Evolutionary conservation across 495 filamentous ascomycete genomes (phyloP).

Genomic region (Cladorrhinum samala): DNA sequence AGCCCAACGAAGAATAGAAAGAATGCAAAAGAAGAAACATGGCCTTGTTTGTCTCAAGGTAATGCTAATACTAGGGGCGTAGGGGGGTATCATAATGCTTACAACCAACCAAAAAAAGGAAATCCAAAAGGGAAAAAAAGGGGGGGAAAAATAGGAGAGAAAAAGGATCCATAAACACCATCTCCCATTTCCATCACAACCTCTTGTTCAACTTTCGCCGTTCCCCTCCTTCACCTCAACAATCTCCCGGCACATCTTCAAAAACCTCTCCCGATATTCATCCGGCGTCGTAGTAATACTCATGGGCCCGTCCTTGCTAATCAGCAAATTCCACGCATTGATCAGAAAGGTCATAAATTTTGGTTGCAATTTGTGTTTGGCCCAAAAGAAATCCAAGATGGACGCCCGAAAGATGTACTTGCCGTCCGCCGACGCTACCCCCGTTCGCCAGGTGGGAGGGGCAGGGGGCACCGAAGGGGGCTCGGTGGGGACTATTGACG

Average conservation of each 20-base stretch:
- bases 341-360: conserved; percentile 57
- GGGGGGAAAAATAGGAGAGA: background rate
- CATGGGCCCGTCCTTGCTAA: conserved; percentile 54
- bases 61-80: no score
- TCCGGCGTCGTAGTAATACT: conserved; percentile 60
- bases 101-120: no score
- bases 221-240: conserved; percentile 46
- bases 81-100: no score
- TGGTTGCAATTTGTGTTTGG: conserved; percentile 58
- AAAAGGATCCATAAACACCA: background rate
- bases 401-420: conserved; percentile 58
- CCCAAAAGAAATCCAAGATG: conserved; percentile 67
- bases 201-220: background rate
- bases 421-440: conserved; percentile 51
- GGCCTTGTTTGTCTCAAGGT: no score
- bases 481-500: conserved; percentile 19
- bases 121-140: background rate
- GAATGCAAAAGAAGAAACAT: no score
- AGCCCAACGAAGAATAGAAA: no score
- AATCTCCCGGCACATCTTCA: conserved; percentile 53
- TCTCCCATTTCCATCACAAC: background rate
- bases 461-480: conserved; percentile 27
- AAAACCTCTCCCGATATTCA: conserved; percentile 60
- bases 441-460: conserved; percentile 49
- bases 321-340: conserved; percentile 53